Base-by-base conservation (phyloP, 2,329 filamentous ascomycete species). In the Emericellopsis cladophorae region DNA sequence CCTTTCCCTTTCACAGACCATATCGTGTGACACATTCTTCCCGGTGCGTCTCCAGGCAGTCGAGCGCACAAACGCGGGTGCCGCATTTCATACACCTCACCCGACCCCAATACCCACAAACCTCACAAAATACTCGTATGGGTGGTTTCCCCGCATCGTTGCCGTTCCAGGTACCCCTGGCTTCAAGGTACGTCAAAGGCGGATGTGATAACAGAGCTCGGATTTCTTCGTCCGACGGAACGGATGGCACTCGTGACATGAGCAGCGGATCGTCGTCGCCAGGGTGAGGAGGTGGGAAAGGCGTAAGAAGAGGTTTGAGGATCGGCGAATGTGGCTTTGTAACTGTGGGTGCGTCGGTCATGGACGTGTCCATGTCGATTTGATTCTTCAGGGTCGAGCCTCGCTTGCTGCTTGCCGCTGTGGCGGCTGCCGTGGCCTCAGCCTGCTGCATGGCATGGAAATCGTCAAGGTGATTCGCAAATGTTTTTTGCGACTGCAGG, bases 101-200 rank as follows among this genome's bases (percentile, higher is more conserved):
- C 33, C 79, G 66, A 2, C 84, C 84, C 84, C 84, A 89, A 59
- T 88, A 89, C 12, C 84, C 84, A 54, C 84, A 90, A 26, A 87
- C 76, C 54, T 81, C 81, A 59, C 84, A 90, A 57, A 89, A 90
- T 31, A 66, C 64, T 44, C 83, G 67, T 37, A 65, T 64, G 3
- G 81, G 79, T 46, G 33, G 39, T 29, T 29, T 29, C 33, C 15
- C 18, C 15, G 15, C 38, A 11, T 32, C 33, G 9, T 31, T 16
- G 12, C 48, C 49, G 36, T 59, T 64, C 63, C 63, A 70, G 23
- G 49, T 53, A 2, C 67, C 74, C 40, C 67, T 60, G 32, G 79
- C 78, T 49, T 84, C 81, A 37, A 72, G 66, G 58, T 86, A 89
- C 31, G 67, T 77, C 41, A 88, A 60, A 37, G 82, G 76, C 40